These are phyloP conservation scores for Oryza australiensis DNA, from an alignment of 176 grass and related monocot species.

Conservation along the genomic window DNA sequence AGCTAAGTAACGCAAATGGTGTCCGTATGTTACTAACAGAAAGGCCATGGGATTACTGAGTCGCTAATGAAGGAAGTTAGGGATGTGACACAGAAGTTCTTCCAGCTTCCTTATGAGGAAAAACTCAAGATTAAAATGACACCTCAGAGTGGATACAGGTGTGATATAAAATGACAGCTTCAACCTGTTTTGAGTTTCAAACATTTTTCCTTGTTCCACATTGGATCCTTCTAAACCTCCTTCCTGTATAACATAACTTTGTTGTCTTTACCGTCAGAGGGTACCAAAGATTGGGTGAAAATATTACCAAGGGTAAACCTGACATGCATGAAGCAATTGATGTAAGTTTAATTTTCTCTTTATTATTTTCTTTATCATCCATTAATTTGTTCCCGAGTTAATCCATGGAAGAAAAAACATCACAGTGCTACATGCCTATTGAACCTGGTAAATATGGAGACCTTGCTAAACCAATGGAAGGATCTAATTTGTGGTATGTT, in stretches of 20 bases:
- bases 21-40: slow-evolving; percentile 44
- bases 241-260: neutral
- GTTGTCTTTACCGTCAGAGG: slow-evolving; percentile 49
- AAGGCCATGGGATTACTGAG: slow-evolving; percentile 63
- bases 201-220: neutral
- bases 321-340: slow-evolving; percentile 99
- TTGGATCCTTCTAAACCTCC: neutral
- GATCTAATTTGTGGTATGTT: slow-evolving; percentile 81
- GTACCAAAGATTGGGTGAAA: slow-evolving; percentile 78
- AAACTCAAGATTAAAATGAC: slow-evolving; percentile 94
- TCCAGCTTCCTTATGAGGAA: slow-evolving; percentile 75
- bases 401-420: slow-evolving; percentile 18
- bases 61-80: slow-evolving; percentile 68
- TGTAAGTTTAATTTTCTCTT: slow-evolving; percentile 55
- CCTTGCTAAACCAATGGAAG: slow-evolving; percentile 83
- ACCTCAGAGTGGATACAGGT: slow-evolving; percentile 82
- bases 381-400: slow-evolving; percentile 8
- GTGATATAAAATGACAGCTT: neutral
- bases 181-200: neutral
- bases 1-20: neutral
- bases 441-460: slow-evolving; percentile 63
- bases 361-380: neutral
- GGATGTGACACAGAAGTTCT: slow-evolving; percentile 66
- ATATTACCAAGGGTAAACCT: slow-evolving; percentile 87
- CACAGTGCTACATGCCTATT: slow-evolving; percentile 73